These are phyloP conservation scores for Diaporthe ilicicola DNA, from an alignment of 2,329 filamentous ascomycete genomes.

Conservation along the genomic window DNA sequence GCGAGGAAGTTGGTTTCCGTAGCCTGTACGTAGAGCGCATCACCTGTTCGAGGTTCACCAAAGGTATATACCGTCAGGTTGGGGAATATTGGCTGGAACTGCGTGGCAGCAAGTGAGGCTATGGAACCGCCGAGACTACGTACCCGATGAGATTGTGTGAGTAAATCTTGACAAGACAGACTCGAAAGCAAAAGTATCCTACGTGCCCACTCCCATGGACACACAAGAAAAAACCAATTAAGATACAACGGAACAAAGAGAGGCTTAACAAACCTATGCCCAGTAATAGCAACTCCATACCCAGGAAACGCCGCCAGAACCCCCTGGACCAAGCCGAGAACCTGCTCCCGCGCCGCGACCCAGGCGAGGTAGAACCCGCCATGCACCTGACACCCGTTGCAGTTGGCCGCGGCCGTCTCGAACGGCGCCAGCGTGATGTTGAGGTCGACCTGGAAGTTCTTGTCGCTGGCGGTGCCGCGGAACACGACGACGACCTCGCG, in stretches of 20 bases:
- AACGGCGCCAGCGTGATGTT: slow-evolving; percentile 13
- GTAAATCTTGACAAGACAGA: neutral
- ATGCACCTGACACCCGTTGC: neutral
- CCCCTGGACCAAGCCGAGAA: neutral
- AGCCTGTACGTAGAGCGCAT: neutral
- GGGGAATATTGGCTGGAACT: neutral
- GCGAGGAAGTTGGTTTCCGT: slow-evolving; percentile 8
- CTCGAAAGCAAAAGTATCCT: neutral
- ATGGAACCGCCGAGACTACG: slow-evolving; percentile 3
- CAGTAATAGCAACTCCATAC: slow-evolving; percentile 2
- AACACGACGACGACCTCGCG: slow-evolving; percentile 13
- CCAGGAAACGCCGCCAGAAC: neutral
- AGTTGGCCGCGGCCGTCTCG: neutral
- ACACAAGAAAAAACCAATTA: neutral
- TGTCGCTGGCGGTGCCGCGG: slow-evolving; percentile 5
- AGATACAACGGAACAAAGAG: no score
- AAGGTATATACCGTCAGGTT: slow-evolving; percentile 9
- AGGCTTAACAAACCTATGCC: neutral
- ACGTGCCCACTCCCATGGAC: neutral
- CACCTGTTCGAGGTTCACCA: slow-evolving; percentile 7
- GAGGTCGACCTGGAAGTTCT: slow-evolving; percentile 6
- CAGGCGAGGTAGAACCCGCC: neutral
- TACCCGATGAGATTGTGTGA: neutral
- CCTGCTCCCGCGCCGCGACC: slow-evolving; percentile 2
- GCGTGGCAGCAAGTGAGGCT: slow-evolving; percentile 11